A percentile compares a stretch with the other conserved stretches of the same genome.
phyloP scores from a whole-genome alignment of 352 stramenopile genomes.

The Globisporangium sylvaticum region DNA sequence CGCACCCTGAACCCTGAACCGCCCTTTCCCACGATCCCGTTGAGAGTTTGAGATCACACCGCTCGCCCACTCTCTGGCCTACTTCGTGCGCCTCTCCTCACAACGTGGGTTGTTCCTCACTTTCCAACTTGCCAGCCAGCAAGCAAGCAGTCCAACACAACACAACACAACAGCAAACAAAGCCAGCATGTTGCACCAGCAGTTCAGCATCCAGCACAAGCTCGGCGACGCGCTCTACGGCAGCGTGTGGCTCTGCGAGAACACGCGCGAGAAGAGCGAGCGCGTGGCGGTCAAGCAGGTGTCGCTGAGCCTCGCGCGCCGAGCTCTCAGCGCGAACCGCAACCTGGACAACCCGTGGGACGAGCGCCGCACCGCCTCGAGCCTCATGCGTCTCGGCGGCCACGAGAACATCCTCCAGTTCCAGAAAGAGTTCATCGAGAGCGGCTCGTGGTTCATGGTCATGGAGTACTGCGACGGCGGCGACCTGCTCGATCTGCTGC shows the following conservation, averaged over 20 bases:
- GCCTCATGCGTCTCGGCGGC: conserved; percentile 20
- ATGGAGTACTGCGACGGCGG: conserved; percentile 51
- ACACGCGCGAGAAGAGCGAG: conserved; percentile 19
- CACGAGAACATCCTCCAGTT: conserved; percentile 47
- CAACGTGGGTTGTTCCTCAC: not conserved
- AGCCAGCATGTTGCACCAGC: conserved; percentile 10
- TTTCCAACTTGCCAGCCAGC: not conserved
- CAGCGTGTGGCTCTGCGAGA: conserved; percentile 33
- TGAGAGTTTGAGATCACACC: not conserved
- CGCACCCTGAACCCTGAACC: not conserved
- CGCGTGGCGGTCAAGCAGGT: conserved; percentile 43
- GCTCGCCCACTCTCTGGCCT: no score
- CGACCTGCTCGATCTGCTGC: conserved; percentile 36
- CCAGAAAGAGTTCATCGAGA: conserved; percentile 35
- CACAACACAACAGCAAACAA: no score
- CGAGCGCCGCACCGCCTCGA: conserved; percentile 24
- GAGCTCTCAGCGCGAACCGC: conserved; percentile 16
- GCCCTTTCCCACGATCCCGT: not conserved
- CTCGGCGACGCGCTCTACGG: conserved; percentile 35
- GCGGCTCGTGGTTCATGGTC: conserved; percentile 40
- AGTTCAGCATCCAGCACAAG: conserved; percentile 21
- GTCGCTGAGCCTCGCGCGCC: conserved; percentile 17
- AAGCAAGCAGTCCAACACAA: not conserved
- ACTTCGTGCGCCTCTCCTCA: not conserved
- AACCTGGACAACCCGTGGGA: conserved; percentile 36